A percentile compares a stretch with the other conserved stretches of the same genome.
Conservation (phyloP, 2,329 filamentous ascomycete species). For the Plectosphaerella plurivora region DNA sequence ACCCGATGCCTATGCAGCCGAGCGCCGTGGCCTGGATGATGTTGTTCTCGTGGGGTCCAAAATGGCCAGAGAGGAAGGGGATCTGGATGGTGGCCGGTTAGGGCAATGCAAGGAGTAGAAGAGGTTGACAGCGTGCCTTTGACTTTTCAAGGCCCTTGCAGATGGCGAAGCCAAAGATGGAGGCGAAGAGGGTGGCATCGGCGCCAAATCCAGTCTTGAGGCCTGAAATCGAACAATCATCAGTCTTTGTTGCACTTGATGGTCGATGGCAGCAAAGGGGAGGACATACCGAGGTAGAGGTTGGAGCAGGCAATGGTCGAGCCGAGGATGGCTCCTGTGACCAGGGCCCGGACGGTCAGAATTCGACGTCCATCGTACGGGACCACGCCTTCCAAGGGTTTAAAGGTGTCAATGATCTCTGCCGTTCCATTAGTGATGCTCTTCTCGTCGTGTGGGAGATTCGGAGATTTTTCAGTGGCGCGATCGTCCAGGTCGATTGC, state of each 20-base stretch:
- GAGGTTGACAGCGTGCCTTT: neutral
- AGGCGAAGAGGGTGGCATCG: neutral
- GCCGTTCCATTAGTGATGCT: no score
- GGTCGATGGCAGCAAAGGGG: neutral
- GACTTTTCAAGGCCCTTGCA: neutral
- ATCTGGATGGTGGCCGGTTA: neutral
- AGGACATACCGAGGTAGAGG: neutral
- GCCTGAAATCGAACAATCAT: neutral
- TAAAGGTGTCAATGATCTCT: neutral
- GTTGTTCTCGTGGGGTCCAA: constrained; percentile 10
- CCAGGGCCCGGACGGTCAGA: neutral
- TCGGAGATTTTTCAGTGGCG: no score
- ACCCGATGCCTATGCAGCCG: constrained; percentile 4
- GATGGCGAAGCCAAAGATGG: neutral
- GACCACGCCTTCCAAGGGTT: neutral
- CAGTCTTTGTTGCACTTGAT: neutral
- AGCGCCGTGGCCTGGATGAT: constrained; percentile 7
- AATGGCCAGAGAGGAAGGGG: neutral
- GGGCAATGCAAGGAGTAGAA: neutral
- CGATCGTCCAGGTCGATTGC: no score
- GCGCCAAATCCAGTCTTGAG: neutral
- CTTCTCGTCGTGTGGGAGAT: no score
- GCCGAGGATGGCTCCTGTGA: neutral
- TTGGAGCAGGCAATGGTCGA: neutral
- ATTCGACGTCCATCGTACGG: neutral